phyloP scores from a whole-genome alignment of 106 monocot genomes.

The Acanthochlamys bracteata region DNA sequence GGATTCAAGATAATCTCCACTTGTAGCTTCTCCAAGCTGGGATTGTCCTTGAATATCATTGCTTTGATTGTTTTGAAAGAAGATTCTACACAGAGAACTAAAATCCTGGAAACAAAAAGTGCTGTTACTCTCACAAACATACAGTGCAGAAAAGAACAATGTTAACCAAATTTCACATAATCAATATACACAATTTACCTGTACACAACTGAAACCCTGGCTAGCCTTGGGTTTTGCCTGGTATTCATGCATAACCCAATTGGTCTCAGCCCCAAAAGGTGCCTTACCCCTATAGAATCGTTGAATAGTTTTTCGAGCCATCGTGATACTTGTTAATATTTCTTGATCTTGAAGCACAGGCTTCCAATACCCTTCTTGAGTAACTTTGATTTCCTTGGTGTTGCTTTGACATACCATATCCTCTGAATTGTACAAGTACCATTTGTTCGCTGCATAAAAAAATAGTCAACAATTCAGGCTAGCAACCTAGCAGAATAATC shows the following conservation, averaged over 20 bases:
- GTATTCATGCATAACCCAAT: constrained; percentile 13
- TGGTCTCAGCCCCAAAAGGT: constrained; percentile 7
- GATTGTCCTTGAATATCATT: not conserved
- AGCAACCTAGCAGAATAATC: too few relatives aligned
- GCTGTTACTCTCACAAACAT: not conserved
- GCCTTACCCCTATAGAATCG: constrained; percentile 3
- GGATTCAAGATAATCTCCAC: constrained; percentile 2
- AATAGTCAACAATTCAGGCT: too few relatives aligned
- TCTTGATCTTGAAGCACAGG: not conserved
- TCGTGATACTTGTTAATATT: not conserved
- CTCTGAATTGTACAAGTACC: not conserved
- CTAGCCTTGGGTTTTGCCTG: not conserved
- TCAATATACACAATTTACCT: not conserved
- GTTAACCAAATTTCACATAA: too few relatives aligned
- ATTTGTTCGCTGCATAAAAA: not conserved
- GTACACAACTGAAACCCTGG: not conserved
- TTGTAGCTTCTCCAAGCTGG: not conserved
- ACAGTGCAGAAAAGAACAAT: too few relatives aligned
- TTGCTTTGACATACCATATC: not conserved
- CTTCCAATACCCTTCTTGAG: constrained; percentile 6
- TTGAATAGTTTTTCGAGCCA: constrained; percentile 3
- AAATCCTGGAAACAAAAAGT: not conserved
- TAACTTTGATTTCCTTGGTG: not conserved
- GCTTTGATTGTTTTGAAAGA: constrained; percentile 1
- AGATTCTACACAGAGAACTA: constrained; percentile 10